These are phyloP conservation scores for Trichoderma sp. DNA, from an alignment of 2,329 filamentous ascomycete genomes.

Conservation along the genomic window DNA sequence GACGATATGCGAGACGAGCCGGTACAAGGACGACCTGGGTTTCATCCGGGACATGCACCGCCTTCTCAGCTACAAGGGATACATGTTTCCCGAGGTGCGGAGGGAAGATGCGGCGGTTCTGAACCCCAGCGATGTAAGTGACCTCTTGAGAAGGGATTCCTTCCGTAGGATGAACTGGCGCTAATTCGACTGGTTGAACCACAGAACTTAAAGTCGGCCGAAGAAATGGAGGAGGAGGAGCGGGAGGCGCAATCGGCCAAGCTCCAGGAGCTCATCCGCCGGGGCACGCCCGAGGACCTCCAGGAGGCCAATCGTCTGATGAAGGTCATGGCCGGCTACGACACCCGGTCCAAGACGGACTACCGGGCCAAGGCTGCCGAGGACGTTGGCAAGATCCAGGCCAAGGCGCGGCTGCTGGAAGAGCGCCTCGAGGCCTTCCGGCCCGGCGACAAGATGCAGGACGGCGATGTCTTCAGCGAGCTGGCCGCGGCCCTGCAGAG, in stretches of 20 bases:
- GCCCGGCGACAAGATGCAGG: conserved; percentile 74
- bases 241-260: conserved; percentile 95
- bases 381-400: conserved; percentile 91
- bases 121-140: conserved; percentile 91
- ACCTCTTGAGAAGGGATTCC: conserved; percentile 5
- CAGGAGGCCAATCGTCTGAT: conserved; percentile 97
- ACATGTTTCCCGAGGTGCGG: conserved; percentile 89
- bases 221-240: conserved; percentile 99
- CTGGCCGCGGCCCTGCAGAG: conserved; percentile 85
- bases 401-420: conserved; percentile 89
- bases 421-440: conserved; percentile 87
- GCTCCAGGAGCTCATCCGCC: conserved; percentile 90
- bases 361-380: conserved; percentile 97
- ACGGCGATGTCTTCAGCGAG: conserved; percentile 75
- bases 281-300: conserved; percentile 87
- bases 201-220: conserved; percentile 90
- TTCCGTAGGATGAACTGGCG: conserved; percentile 10
- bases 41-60: conserved; percentile 98
- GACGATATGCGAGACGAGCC: conserved; percentile 96
- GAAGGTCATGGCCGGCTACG: conserved; percentile 99
- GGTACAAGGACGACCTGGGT: conserved; percentile 95
- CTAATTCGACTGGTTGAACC: conserved; percentile 1
- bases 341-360: conserved; percentile 93
- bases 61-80: conserved; percentile 93
- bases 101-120: conserved; percentile 93